Percentiles rank a stretch among this genome's conserved stretches.
Conservation (phyloP, 1,139 yeast species). For the Lodderomyces orthopsilosis region DNA sequence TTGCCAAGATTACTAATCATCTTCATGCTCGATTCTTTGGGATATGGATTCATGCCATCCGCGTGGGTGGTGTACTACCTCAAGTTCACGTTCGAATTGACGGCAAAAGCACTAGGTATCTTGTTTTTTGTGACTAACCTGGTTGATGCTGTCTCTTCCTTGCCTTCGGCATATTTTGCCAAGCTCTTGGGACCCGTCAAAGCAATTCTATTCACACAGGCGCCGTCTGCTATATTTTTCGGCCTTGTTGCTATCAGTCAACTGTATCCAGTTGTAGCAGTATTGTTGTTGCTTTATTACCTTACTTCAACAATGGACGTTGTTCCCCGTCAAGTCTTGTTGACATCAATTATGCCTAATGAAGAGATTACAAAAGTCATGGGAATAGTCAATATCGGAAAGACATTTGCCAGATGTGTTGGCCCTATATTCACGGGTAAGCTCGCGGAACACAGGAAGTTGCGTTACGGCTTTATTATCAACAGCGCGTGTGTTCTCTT, state of each 20-base stretch:
- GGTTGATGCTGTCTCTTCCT: slow-evolving; percentile 15
- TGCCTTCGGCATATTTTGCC: slow-evolving; percentile 57
- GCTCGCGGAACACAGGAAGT: slow-evolving; percentile 51
- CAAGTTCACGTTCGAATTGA: slow-evolving; percentile 35
- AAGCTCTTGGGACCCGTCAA: slow-evolving; percentile 71
- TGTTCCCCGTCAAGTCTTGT: slow-evolving; percentile 79
- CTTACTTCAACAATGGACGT: slow-evolving; percentile 81
- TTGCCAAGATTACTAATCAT: slow-evolving; percentile 46
- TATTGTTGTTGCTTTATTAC: slow-evolving; percentile 53
- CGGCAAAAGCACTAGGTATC: slow-evolving; percentile 45
- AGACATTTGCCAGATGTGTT: slow-evolving; percentile 77
- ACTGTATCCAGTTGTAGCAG: slow-evolving; percentile 35
- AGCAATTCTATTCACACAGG: slow-evolving; percentile 73
- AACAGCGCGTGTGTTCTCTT: slow-evolving; percentile 54
- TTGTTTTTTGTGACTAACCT: slow-evolving; percentile 54
- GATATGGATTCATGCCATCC: slow-evolving; percentile 82
- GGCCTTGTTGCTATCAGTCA: slow-evolving; percentile 25
- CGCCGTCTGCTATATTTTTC: slow-evolving; percentile 72
- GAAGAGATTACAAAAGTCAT: slow-evolving; percentile 70
- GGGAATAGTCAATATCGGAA: slow-evolving; percentile 84
- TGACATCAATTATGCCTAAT: slow-evolving; percentile 63
- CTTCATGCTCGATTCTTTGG: slow-evolving; percentile 77
- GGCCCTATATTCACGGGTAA: slow-evolving; percentile 82
- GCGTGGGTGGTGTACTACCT: slow-evolving; percentile 88
- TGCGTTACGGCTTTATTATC: slow-evolving; percentile 60